Base-by-base conservation (phyloP, 2,329 filamentous ascomycete genomes). In the Aschersonia sp. region DNA sequence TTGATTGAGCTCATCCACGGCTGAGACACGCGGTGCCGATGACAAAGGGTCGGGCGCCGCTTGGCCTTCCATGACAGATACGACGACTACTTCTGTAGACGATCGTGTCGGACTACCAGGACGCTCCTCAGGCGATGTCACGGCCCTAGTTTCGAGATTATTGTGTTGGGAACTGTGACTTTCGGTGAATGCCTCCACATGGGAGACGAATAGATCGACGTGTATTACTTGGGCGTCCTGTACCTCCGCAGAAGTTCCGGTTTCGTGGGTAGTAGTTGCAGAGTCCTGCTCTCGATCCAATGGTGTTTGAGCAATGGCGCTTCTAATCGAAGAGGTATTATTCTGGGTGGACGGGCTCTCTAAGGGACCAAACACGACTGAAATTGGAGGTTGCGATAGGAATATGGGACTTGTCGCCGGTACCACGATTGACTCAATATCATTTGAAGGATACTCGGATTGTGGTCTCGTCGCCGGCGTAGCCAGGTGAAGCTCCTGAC, bases 141-240 rank as follows among this genome's bases (percentile, higher is more conserved):
- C 12, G 7, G 29, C 30, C 9, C 9, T 7, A 7, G 9, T 9
- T 40, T 10, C n/a, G 31, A 5, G 35, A 29, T n/a, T 20, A 28
- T 31, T 28, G 35, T 20, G 4, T 35, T 31, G 4, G 28, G 41
- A 10, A 29, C 45, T 48, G 12, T 47, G 49, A 20, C 52, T 56
- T 5, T 51, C 48, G 29, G 43, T 49, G 20, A 54, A 49, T 12
- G 47, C 50, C 31, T 51, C 51, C 5, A 48, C 43, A 31, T 47
- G 52, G 20, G 49, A 47, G 7, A 54, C 48, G 7, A 56, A 56
- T 2, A 42, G 35, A 20, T 44, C n/a, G 3, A 42, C 46, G 31
- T 43, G 45, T 12, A 57, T 40, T n/a, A 58, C 44, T 45, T 63
- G 62, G 41, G 60, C 58, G 47, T 57, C 61, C 50, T 59, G 61